Evolutionary conservation across 768 basidiomycete species (phyloP).

Genomic region (Mycena vitilis): DNA sequence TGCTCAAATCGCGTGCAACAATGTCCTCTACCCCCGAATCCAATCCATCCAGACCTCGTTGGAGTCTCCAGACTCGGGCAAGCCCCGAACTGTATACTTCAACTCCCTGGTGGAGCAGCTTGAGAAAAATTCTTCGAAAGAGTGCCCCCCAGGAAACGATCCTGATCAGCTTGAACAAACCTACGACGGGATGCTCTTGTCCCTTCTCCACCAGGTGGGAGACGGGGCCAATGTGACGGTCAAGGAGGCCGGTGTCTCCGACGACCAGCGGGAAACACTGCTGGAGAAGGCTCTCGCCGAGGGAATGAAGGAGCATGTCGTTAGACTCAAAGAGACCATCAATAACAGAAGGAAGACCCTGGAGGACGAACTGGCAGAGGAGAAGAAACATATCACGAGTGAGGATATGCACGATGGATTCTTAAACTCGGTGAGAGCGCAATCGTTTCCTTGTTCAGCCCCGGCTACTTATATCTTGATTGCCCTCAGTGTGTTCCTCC

Average conservation of each 20-base stretch:
- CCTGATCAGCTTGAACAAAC: constrained; percentile 78
- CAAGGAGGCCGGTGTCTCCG: constrained; percentile 52
- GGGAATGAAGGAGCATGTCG: constrained; percentile 73
- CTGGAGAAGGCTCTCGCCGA: constrained; percentile 66
- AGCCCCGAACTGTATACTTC: constrained; percentile 65
- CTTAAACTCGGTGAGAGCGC: constrained; percentile 68
- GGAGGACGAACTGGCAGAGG: constrained; percentile 74
- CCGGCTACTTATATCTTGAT: not conserved
- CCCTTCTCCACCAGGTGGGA: constrained; percentile 78
- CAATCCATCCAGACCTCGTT: constrained; percentile 65
- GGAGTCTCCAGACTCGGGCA: constrained; percentile 46
- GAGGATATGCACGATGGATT: constrained; percentile 96
- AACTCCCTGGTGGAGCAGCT: constrained; percentile 79
- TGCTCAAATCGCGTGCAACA: constrained; percentile 88
- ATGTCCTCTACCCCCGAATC: constrained; percentile 81
- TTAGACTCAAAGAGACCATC: constrained; percentile 74
- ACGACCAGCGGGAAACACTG: constrained; percentile 69
- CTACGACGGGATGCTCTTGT: constrained; percentile 92
- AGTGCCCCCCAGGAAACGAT: constrained; percentile 79
- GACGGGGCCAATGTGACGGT: constrained; percentile 71
- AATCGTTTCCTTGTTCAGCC: constrained; percentile 18
- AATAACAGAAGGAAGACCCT: constrained; percentile 71
- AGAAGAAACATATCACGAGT: constrained; percentile 92
- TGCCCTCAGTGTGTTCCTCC: constrained; percentile 76
- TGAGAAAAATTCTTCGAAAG: constrained; percentile 78